Evolutionary conservation across 2,329 filamentous ascomycete species (phyloP), one percentile per base, ranked within the genome.

Genomic region (Ambrosiella xylebori): DNA sequence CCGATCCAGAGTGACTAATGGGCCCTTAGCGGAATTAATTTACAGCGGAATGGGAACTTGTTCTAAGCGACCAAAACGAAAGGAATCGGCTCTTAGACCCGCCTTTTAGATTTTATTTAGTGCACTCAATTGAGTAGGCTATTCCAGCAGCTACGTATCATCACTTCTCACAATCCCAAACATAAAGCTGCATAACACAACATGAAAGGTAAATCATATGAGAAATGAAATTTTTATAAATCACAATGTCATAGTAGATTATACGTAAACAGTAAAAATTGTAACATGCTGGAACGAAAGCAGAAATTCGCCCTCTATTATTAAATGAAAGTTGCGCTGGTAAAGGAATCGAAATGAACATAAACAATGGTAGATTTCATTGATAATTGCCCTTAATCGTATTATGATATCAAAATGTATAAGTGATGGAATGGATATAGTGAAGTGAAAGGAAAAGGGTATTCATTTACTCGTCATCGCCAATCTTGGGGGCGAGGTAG

Each of bases 401-500:
- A 50, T 61, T 52, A 56, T 58, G 35, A 61, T 58, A 60, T 59
- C 56, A 56, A 59, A 41, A 54, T 56, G 47, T 40, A 44, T 39
- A 35, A 36, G 38, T 39, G 39, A 54, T 15, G 35, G 35, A 53
- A 47, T 15, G 51, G 17, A 53, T 38, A 38, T 53, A 41, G 37
- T 9, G 39, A 13, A 27, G 17, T 40, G 15, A 19, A 41, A 54
- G 15, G 12, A 27, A 59, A 49, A 45, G 52, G 38, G 41, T 19
- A 59, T 58, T 50, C 37, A 55, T 61, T 61, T 62, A 63, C 63
- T 66, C 65, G 57, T 66, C 65, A 56, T 66, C 65, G 54, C 65
- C 64, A 63, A 66, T 66, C 65, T 98, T 98, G 64, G 93, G 93
- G 63, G 93, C 93, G 65, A 98, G 82, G 74, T 97, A 98, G 81